Evolutionary conservation across 2,329 filamentous ascomycete species (phyloP).

Genomic region (Talaromyces sp.): DNA sequence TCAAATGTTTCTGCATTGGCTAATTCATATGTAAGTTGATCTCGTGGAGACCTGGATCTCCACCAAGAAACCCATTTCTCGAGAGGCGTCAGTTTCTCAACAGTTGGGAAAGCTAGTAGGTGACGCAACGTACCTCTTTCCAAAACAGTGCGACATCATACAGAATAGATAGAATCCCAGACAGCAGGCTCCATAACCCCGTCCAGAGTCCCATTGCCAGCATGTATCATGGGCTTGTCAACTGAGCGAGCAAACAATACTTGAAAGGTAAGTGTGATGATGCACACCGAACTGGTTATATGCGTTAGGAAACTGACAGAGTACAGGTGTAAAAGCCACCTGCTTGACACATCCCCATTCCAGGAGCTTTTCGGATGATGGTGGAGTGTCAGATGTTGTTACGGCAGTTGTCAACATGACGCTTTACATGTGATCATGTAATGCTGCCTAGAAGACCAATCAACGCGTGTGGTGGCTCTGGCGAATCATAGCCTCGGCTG

Average conservation of each 20-base stretch:
- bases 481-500: neutral
- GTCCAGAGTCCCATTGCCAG: constrained; percentile 8
- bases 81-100: neutral
- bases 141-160: constrained; percentile 59
- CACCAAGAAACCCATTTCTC: constrained; percentile 66
- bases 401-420: neutral
- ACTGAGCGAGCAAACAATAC: neutral
- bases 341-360: neutral
- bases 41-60: constrained; percentile 56
- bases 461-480: neutral
- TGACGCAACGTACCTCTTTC: constrained; percentile 44
- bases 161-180: constrained; percentile 51
- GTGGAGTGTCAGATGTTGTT: neutral
- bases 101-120: neutral
- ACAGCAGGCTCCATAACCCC: constrained; percentile 21
- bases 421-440: neutral
- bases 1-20: constrained; percentile 66
- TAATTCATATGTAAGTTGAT: constrained; percentile 61
- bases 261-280: neutral
- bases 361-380: neutral
- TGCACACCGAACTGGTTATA: neutral
- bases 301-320: neutral
- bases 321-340: neutral
- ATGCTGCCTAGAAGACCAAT: neutral
- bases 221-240: neutral